A percentile compares a stretch with the other conserved stretches of the same genome.
Evolutionary conservation across 169 alveolate species (phyloP).

Genomic region (Plasmodium gonderi): DNA sequence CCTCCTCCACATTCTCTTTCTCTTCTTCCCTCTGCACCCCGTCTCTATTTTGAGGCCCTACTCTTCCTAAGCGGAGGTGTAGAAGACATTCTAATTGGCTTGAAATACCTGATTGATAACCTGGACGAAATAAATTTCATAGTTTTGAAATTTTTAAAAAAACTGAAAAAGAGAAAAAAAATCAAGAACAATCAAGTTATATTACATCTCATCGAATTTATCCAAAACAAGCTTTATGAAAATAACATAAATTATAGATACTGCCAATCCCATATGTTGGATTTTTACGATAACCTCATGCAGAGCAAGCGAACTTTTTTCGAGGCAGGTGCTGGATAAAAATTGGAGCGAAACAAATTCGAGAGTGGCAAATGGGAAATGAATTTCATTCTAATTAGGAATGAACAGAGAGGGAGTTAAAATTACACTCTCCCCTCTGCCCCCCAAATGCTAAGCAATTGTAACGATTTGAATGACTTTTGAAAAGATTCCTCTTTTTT

Average conservation of each 20-base stretch:
- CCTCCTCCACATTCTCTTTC: background rate
- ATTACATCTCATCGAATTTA: conserved; percentile 25
- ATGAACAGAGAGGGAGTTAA: too few relatives aligned
- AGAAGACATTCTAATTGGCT: conserved; percentile 26
- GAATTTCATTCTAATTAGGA: too few relatives aligned
- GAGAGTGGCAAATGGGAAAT: too few relatives aligned
- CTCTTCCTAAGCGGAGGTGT: conserved; percentile 28
- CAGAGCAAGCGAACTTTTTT: conserved; percentile 18
- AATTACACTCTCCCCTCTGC: too few relatives aligned
- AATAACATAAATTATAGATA: conserved; percentile 31
- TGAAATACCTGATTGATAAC: conserved; percentile 38
- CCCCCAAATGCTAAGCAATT: too few relatives aligned
- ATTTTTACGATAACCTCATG: conserved; percentile 49
- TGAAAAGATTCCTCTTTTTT: too few relatives aligned
- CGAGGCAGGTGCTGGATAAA: conserved; percentile 40
- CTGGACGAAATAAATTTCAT: conserved; percentile 24
- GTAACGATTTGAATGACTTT: too few relatives aligned
- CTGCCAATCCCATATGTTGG: conserved; percentile 7
- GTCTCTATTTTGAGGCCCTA: conserved; percentile 60
- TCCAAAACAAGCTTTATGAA: conserved; percentile 28
- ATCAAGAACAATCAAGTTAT: conserved; percentile 26
- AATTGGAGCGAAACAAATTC: too few relatives aligned
- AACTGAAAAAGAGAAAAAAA: conserved; percentile 35
- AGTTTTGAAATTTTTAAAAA: conserved; percentile 17
- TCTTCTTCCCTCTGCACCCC: background rate